Conservation (phyloP, 2,329 filamentous ascomycete species). For the Byssoonygena ceratinophila region DNA sequence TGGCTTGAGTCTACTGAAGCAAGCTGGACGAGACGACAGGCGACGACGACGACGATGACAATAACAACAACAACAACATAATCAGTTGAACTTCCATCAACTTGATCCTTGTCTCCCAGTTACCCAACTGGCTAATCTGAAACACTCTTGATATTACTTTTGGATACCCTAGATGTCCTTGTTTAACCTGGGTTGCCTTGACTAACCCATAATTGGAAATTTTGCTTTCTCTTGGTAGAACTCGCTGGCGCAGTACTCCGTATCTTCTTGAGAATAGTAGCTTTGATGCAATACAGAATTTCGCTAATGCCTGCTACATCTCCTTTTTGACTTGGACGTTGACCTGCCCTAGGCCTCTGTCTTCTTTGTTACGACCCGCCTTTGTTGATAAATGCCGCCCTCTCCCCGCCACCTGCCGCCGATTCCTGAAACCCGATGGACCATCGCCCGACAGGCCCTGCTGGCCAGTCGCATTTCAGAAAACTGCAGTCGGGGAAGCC, state of each 20-base stretch:
- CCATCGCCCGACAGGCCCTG: not conserved
- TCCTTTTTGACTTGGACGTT: not conserved
- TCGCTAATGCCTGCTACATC: not conserved
- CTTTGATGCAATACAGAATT: too few relatives aligned
- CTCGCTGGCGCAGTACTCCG: not conserved
- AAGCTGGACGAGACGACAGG: not conserved
- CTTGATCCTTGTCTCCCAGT: constrained; percentile 3
- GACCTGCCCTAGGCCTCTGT: not conserved
- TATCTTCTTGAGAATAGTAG: too few relatives aligned
- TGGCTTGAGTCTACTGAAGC: too few relatives aligned
- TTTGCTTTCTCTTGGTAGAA: not conserved
- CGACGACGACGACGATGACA: not conserved
- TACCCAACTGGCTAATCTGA: not conserved
- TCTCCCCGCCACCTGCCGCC: not conserved
- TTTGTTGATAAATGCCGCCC: not conserved
- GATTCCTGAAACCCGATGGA: not conserved
- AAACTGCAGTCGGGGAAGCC: constrained; percentile 21
- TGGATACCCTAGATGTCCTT: constrained; percentile 6
- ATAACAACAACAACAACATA: not conserved
- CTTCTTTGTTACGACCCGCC: not conserved
- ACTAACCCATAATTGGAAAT: too few relatives aligned
- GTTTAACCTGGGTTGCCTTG: constrained; percentile 2
- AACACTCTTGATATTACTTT: constrained; percentile 5
- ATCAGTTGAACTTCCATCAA: not conserved
- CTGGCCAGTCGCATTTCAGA: not conserved